These are phyloP conservation scores for Fragosphaeria purpurea DNA, from an alignment of 2,329 filamentous ascomycete species.

Conservation along the genomic window DNA sequence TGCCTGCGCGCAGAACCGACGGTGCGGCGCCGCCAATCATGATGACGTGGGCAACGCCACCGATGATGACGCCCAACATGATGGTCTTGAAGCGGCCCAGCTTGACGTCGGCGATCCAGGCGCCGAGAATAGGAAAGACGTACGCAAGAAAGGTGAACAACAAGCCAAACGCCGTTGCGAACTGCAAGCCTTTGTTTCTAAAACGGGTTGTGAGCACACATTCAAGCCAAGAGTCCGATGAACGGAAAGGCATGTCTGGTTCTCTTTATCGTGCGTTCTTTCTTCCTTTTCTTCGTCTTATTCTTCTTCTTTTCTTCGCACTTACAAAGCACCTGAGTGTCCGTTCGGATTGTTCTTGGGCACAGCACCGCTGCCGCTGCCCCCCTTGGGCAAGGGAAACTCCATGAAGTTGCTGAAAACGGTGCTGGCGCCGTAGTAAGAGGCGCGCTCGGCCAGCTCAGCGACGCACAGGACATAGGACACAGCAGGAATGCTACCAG, in stretches of 20 bases:
- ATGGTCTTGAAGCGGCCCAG: slow-evolving; percentile 60
- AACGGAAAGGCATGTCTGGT: no score
- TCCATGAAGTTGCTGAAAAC: slow-evolving; percentile 48
- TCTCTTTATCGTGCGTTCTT: no score
- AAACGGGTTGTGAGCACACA: no score
- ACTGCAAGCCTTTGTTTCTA: not conserved
- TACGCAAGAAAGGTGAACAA: slow-evolving; percentile 40
- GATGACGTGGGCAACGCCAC: slow-evolving; percentile 52
- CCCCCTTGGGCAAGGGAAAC: slow-evolving; percentile 36
- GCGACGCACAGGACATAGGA: slow-evolving; percentile 39
- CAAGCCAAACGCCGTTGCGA: slow-evolving; percentile 15
- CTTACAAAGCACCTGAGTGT: no score
- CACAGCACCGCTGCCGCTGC: slow-evolving; percentile 23
- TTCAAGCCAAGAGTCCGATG: no score
- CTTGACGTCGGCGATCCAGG: slow-evolving; percentile 52
- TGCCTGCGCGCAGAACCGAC: slow-evolving; percentile 38
- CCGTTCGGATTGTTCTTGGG: slow-evolving; percentile 10
- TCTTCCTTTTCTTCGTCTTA: no score
- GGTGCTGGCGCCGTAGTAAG: slow-evolving; percentile 40
- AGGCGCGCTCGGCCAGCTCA: slow-evolving; percentile 41
- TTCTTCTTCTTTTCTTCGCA: no score
- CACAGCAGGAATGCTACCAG: slow-evolving; percentile 31
- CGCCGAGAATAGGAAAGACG: slow-evolving; percentile 38
- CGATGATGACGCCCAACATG: slow-evolving; percentile 40
- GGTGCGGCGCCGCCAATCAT: slow-evolving; percentile 55